A percentile compares a stretch with the other conserved stretches of the same genome.
Evolutionary conservation across 2,329 filamentous ascomycete species (phyloP).

Genomic region (Fusarium sacchari): DNA sequence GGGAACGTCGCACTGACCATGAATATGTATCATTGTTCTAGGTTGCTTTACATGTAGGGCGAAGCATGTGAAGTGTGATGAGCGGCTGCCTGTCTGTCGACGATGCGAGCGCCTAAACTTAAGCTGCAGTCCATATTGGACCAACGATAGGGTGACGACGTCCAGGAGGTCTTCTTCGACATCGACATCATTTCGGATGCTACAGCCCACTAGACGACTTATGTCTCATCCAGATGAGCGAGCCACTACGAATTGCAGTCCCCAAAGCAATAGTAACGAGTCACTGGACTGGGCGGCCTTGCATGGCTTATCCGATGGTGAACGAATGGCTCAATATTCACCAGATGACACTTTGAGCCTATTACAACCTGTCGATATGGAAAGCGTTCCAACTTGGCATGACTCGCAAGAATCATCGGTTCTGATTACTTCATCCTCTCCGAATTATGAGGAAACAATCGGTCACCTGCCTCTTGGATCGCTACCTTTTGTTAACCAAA

Average conservation of each 20-base stretch:
- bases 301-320: too few species aligned
- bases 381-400: not conserved
- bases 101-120: not conserved
- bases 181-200: not conserved
- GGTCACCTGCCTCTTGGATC: not conserved
- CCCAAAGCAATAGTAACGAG: too few species aligned
- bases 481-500: not conserved
- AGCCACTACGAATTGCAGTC: too few species aligned
- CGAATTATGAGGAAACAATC: not conserved
- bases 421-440: not conserved
- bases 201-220: not conserved
- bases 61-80: not conserved
- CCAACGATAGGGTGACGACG: not conserved
- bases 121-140: not conserved
- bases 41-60: not conserved
- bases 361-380: too few species aligned
- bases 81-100: not conserved
- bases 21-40: accelerated
- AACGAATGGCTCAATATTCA: too few species aligned
- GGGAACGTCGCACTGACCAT: too few species aligned
- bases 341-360: too few species aligned
- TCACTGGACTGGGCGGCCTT: too few species aligned
- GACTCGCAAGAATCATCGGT: not conserved
- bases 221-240: too few species aligned
- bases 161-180: not conserved